Evolutionary conservation across 2,329 filamentous ascomycete genomes (phyloP).

Genomic region (Lasiodiplodia theobromae): DNA sequence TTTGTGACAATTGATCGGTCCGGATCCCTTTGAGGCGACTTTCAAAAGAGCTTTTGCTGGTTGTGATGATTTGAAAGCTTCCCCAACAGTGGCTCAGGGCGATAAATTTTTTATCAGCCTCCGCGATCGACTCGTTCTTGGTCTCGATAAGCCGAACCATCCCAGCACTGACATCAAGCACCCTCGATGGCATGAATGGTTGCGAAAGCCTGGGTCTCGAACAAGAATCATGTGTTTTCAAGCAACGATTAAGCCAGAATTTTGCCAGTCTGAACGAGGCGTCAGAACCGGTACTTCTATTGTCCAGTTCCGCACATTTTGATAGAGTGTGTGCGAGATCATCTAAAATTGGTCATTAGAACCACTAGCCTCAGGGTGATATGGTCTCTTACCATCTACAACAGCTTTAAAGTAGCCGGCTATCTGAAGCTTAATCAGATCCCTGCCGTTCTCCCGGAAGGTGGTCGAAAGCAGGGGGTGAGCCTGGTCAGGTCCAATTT

Average conservation of each 20-base stretch:
- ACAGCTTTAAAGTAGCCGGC: slow-evolving; percentile 32
- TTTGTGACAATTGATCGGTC: background rate
- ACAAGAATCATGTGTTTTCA: background rate
- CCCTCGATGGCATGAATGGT: slow-evolving; percentile 1
- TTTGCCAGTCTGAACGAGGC: background rate
- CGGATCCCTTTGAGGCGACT: background rate
- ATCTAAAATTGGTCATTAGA: slow-evolving; percentile 16
- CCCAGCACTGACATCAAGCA: slow-evolving; percentile 6
- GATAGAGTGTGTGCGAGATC: slow-evolving; percentile 31
- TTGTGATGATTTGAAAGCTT: background rate
- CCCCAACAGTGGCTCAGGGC: slow-evolving; percentile 28
- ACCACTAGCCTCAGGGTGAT: no score
- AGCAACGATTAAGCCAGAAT: background rate
- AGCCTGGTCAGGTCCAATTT: slow-evolving; percentile 30
- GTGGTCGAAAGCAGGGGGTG: slow-evolving; percentile 34
- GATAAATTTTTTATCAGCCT: background rate
- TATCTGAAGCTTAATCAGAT: slow-evolving; percentile 31
- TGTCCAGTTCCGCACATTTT: background rate
- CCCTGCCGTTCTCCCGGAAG: slow-evolving; percentile 28
- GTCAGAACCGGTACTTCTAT: background rate
- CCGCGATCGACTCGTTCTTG: background rate
- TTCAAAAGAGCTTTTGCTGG: background rate
- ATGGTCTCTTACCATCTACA: slow-evolving; percentile 30
- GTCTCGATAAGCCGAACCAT: slow-evolving; percentile 1
- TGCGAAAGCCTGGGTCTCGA: background rate